Evolutionary conservation across 345 rosid genomes (phyloP).

Genomic region (Salix koriyanagi): DNA sequence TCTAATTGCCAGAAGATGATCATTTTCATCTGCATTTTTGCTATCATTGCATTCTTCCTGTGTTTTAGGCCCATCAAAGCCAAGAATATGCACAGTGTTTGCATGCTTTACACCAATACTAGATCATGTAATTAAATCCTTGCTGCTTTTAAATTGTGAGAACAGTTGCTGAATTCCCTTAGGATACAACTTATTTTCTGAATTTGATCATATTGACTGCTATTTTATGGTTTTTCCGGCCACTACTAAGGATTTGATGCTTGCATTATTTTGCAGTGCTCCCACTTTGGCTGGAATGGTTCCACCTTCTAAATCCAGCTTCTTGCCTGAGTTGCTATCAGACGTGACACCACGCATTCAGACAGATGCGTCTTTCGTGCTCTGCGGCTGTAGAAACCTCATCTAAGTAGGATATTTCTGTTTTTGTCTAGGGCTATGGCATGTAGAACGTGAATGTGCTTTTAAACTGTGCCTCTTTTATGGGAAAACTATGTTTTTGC

Average conservation of each 20-base stretch:
- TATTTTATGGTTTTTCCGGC: slow-evolving; percentile 2
- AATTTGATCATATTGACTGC: background rate
- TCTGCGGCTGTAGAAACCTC: background rate
- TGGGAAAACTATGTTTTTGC: background rate
- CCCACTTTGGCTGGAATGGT: slow-evolving; percentile 96
- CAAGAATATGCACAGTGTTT: slow-evolving; percentile 99
- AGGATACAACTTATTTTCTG: slow-evolving; percentile 11
- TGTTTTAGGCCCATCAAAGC: slow-evolving; percentile 87
- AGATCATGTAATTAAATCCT: slow-evolving; percentile 60
- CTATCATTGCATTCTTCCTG: slow-evolving; percentile 59
- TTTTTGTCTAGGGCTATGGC: background rate
- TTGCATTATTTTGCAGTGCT: slow-evolving; percentile 53
- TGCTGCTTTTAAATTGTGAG: slow-evolving; percentile 24
- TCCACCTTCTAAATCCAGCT: slow-evolving; percentile 54
- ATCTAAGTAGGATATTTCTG: background rate
- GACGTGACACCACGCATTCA: slow-evolving; percentile 1
- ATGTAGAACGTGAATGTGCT: background rate
- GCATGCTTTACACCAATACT: slow-evolving; percentile 95
- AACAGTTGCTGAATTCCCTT: slow-evolving; percentile 5
- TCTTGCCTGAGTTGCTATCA: background rate
- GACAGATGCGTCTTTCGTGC: background rate
- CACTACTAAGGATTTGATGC: background rate
- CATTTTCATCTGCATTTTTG: slow-evolving; percentile 27
- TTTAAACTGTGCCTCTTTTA: background rate
- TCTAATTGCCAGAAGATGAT: slow-evolving; percentile 16